Base-by-base conservation (phyloP, 1,139 yeast species). In the Candida labiduridarum region DNA sequence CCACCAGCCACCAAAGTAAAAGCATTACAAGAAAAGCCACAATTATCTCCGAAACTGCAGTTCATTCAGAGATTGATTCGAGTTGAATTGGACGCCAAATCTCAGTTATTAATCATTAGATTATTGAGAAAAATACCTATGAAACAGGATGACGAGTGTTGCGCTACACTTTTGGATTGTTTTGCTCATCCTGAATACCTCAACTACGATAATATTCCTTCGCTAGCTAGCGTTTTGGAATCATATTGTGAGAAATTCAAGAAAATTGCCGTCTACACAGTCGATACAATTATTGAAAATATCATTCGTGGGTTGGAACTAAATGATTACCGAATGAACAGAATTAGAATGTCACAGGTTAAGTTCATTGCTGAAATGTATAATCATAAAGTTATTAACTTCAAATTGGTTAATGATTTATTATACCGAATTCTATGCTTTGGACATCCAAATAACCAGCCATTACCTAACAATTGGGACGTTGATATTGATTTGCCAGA, bases 371-470 rank as follows among this genome's bases (percentile, higher is more conserved):
- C 84, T 0, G 89, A 84, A 50, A 60, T 90, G 30, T 79, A 68
- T 60, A 80, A 83, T 54, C 56, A 64, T 31, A 71, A 74, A 29
- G 60, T 87, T n/a, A 59, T 89, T 4, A 70, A 72, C 25, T 69
- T 78, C 47, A 69, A 69, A 15, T 72, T 80, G 12, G 55, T 88
- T 1, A 68, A 80, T 51, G 84, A 82, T 48, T 65, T 87, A 4
- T 58, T 85, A n/a, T 87, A 79, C 63, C 77, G 78, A 55, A 75
- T 89, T 12, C 52, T 90, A 3, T 82, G 85, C 35, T 81, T 72
- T 64, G 97, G 96, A 0, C 87, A 89, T 67, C 79, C 82, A 0
- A 75, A 78, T 50, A 84, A 83, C 49, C 80, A 78, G 53, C 92
- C 95, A 1, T 70, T 71, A 16, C 85, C 84, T 0, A 66, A 68